These are phyloP conservation scores for Trichoderma hamatum DNA, from an alignment of 2,329 filamentous ascomycete species.

Conservation along the genomic window DNA sequence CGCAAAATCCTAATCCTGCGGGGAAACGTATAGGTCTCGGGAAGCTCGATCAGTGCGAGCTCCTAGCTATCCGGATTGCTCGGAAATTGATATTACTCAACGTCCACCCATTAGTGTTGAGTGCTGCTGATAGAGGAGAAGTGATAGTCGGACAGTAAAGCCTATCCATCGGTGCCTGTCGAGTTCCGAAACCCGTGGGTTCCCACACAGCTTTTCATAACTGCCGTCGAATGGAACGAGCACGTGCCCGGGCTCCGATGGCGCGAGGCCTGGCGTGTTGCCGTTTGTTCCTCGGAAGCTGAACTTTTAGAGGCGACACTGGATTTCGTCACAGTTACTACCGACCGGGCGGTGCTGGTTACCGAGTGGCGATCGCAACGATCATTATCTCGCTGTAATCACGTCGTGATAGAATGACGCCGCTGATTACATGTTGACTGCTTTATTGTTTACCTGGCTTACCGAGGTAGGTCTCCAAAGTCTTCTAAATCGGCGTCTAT, in stretches of 20 bases:
- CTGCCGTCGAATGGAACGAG: not conserved
- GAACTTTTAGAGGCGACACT: not conserved
- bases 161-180: not conserved
- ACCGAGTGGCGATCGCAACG: not conserved
- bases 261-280: not conserved
- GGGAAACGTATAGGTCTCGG: not conserved
- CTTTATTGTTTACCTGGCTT: not conserved
- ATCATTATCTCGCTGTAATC: not conserved
- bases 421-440: not conserved
- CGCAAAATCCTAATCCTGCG: not conserved
- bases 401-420: not conserved
- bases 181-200: slow-evolving; percentile 12
- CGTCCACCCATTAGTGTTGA: not conserved
- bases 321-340: not conserved
- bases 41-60: slow-evolving; percentile 5
- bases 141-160: not conserved
- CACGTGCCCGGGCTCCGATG: not conserved
- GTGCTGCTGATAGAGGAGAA: not conserved
- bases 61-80: slow-evolving; percentile 12
- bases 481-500: not conserved
- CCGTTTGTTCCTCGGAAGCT: not conserved
- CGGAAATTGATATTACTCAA: slow-evolving; percentile 17
- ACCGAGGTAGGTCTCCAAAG: not conserved
- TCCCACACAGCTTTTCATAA: not conserved
- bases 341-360: not conserved